Evolutionary conservation across 2,329 filamentous ascomycete species (phyloP), one percentile per base, ranked within the genome.

Genomic region (Escovopsis weberi): DNA sequence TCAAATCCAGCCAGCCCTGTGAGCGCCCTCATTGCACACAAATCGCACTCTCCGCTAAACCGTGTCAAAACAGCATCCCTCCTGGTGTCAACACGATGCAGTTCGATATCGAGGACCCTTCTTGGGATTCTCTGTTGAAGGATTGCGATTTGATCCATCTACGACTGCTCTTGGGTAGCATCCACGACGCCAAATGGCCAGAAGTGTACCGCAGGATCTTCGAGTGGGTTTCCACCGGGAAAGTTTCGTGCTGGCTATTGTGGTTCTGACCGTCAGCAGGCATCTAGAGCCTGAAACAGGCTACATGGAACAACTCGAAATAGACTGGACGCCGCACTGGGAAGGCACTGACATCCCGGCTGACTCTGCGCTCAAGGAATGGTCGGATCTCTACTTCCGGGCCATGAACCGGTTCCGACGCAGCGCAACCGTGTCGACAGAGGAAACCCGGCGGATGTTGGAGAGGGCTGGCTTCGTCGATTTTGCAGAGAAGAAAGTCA

Each of bases 141-240:
- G 64, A 80, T 2, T 91, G 81, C 65, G 86, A 96, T 61, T 60
- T 95, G 50, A 82, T 95, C 48, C 85, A 94, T 54, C 68, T 93
- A 56, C 79, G 85, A 43, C 79, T 85, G 72, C 76, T 88, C 18
- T 72, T 75, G 49, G 89, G 89, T 10, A 83, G 81, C 57, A 80
- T 95, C 40, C 68, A 70, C 19, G 79, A 78, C 54, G 50, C 55
- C 12, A n/a, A 53, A 8, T 95, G 86, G 87, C 68, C 72, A 4
- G 69, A 72, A 38, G 64, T 91, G 37, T 95, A 94, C 59, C 64
- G 67, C 48, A 82, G 83, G 52, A 67, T 80, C 30, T 80, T 78
- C 50, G 64, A 71, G 74, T 84, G 67, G 53, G 77, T 60, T 15
- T 42, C 18, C 33, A 10, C 26, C 15, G 15, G 15, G 15, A 15